A percentile compares a stretch with the other conserved stretches of the same genome.
phyloP scores from a whole-genome alignment of 2,329 filamentous ascomycete genomes.

The Fusarium verrucosum region DNA sequence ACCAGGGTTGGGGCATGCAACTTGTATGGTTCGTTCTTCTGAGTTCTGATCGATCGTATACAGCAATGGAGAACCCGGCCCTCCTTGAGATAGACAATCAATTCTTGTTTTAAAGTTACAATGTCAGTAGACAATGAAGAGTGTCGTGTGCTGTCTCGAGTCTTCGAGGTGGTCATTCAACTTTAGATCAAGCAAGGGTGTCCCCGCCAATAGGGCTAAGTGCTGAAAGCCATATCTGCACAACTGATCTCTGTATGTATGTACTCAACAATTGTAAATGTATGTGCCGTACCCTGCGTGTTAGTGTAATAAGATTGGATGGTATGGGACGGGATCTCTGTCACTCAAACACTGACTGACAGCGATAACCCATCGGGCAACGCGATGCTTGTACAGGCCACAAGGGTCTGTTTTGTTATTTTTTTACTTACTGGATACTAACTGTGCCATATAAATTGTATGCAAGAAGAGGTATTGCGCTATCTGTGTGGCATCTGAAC shows the following conservation, averaged over 20 bases:
- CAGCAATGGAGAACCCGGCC: neutral
- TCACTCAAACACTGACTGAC: neutral
- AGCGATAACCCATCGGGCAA: conserved; percentile 4
- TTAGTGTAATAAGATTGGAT: neutral
- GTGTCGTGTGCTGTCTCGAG: neutral
- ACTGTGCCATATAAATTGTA: no score
- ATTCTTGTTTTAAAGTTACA: neutral
- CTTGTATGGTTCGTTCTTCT: neutral
- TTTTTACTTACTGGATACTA: no score
- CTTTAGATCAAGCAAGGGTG: conserved; percentile 1
- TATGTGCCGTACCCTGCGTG: neutral
- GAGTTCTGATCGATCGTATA: neutral
- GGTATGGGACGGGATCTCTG: neutral
- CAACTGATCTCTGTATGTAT: neutral
- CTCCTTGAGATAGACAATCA: neutral
- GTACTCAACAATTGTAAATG: neutral
- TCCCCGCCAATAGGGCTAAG: neutral
- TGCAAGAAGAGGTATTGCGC: no score
- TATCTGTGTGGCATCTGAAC: no score
- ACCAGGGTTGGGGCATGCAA: neutral
- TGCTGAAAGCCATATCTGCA: conserved; percentile 1
- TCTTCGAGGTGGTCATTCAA: conserved; percentile 8
- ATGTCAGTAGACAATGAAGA: neutral
- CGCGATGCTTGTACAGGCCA: conserved; percentile 18
- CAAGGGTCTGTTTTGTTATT: no score